Base-by-base conservation (phyloP, 2,329 filamentous ascomycete species). In the Aspergillus puulaauensis region DNA sequence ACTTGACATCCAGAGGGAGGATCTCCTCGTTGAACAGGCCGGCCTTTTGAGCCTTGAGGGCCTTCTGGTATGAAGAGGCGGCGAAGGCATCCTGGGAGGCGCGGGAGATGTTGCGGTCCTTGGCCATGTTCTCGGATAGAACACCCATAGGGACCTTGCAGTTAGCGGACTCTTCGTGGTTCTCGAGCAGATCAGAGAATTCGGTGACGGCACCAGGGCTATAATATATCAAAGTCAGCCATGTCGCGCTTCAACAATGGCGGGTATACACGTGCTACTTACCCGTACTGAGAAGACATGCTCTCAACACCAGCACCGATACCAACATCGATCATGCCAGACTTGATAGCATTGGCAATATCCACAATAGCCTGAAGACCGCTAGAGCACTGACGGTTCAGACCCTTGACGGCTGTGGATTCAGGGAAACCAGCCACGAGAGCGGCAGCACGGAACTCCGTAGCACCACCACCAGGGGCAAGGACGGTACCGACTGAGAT, bases 101-200 rank as follows among this genome's bases (percentile, higher is more conserved):
- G 61, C 95, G 89, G 57, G 80, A 70, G 70, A 98, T 85, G 58
- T 83, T 82, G 69, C 89, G 86, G 73, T 92, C 91, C 78, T 91
- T 90, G 66, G 93, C 95, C 93, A 98, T 97, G 70, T 93, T 78
- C 79, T 99, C 95, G 27, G 91, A 96, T 50, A 98, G 82, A 11
- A 92, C 85, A 68, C 93, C 93, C 95, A 98, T 98, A 74, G 92
- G 88, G 3, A 98, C 93, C 80, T 96, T 97, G 87, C 95, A 99
- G 84, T 97, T 96, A 70, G 90, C 90, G 23, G 93, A 85, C 73
- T 95, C 89, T 63, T 86, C 83, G 81, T 93, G 84, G 68, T 81
- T 84, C 72, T 97, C 90, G 63, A 98, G 86, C 53, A 91, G 84
- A 50, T 96, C 91, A 31, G 90, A 95, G 83, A 98, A 97, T 77